Base-by-base conservation (phyloP, 1,284 basidiomycete species). In the Melampsora americana region DNA sequence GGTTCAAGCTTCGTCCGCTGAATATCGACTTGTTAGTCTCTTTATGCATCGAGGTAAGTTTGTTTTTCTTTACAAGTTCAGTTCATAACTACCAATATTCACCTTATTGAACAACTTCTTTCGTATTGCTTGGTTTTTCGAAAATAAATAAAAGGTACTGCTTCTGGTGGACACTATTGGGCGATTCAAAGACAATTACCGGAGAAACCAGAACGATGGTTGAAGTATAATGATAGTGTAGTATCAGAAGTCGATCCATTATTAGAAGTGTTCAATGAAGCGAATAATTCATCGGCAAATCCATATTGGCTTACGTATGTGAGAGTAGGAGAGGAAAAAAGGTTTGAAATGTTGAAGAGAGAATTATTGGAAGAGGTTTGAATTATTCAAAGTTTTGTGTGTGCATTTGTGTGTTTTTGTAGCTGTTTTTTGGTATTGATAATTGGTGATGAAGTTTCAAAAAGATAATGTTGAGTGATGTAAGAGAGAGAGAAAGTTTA, bases 1-100 rank as follows among this genome's bases (percentile, higher is more conserved):
- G 32, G 35, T 26, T 16, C 5, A 70, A 26, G 23, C 48, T 32
- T 23, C 39, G 62, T 42, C 59, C 35, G 88, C 88, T 30, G 89
- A 90, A 69, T 99, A 98, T 82, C 92, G 95, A 81, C 86, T 99
- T 56, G 93, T 92, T 0, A 92, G 92, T 16, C 95, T 98, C 16
- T 99, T 98, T 84, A 92, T 98, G 80, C 95, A 99, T 83, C 90
- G 95, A 53, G 94, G 93, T 59, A 69, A 79, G 80, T 79, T 46
- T 3, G 35, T 46, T n/a, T 50, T 42, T 28, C 28, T 44, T 62
- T 11, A 30, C 26, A 48, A 20, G 28, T 14, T 28, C 30, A 18
- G 2, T 26, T 56, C 9, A 11, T 1, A 23, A 32, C 0, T 11
- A 48, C 23, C 18, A 11, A 32, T 28, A 26, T 39, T 65, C n/a